Conservation (phyloP, 176 grass and related monocot species). For the Ampelocalamus luodianensis region DNA sequence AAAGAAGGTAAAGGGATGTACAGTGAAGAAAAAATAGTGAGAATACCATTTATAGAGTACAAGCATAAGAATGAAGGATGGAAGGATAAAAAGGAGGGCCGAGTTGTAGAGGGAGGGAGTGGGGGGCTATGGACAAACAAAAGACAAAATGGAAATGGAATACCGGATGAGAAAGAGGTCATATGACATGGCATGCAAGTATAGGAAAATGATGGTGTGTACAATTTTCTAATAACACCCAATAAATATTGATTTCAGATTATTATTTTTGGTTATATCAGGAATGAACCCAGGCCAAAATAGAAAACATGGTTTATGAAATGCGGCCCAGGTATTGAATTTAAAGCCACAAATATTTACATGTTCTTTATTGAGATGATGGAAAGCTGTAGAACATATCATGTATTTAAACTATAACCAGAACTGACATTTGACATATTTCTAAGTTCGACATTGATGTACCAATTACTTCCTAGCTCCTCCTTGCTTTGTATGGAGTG, state of each 20-base stretch:
- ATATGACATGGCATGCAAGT: slow-evolving; percentile 1
- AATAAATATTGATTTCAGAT: neutral
- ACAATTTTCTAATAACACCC: neutral
- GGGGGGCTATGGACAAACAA: neutral
- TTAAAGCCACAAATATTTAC: neutral
- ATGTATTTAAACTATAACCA: slow-evolving; percentile 20
- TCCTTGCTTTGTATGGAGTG: neutral
- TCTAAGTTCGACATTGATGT: slow-evolving; percentile 29
- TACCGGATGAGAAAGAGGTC: neutral
- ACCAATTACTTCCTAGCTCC: slow-evolving; percentile 26
- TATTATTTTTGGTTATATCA: neutral
- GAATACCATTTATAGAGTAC: neutral
- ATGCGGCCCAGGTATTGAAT: neutral
- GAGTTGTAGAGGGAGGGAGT: neutral
- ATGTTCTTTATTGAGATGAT: slow-evolving; percentile 32
- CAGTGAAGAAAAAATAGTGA: slow-evolving; percentile 4
- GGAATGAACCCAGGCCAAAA: neutral
- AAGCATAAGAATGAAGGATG: slow-evolving; percentile 1
- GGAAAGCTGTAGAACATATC: neutral
- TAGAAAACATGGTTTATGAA: slow-evolving; percentile 20
- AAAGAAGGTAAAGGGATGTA: slow-evolving; percentile 23
- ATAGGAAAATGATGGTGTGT: neutral
- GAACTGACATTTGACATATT: slow-evolving; percentile 28
- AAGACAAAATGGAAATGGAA: slow-evolving; percentile 4
- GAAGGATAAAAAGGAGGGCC: neutral